Base-by-base conservation (phyloP, 2,329 filamentous ascomycete genomes). In the Scytalidium lignicola region DNA sequence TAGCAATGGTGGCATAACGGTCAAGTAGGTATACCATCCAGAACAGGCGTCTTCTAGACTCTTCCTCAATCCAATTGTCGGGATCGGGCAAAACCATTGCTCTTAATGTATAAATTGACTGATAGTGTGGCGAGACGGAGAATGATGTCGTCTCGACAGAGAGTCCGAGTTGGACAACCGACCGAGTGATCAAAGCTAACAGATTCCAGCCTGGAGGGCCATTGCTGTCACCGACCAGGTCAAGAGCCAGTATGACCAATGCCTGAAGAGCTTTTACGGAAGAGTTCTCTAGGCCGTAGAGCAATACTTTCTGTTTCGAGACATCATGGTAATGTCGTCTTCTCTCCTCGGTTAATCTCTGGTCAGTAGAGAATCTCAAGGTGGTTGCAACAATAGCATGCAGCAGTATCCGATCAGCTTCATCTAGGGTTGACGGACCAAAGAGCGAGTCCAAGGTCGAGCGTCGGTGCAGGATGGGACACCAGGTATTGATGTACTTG, bases 21-120 rank as follows among this genome's bases (percentile, higher is more conserved):
- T 96, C 91, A 5, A 96, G 75, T 12, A 96, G 71, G 62, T 95
- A 96, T 10, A 95, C 84, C 83, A 95, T 92, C 91, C 91, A 96
- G 66, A 96, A 95, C 1, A 96, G 73, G 21, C 91, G 77, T 22
- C 91, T 79, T 22, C 90, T 76, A 40, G 88, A 87, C 66, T 96
- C 91, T 53, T 96, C 91, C 63, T 96, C 90, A 49, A 95, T 86
- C 67, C 91, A 96, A 53, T 90, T 87, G 45, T 82, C 83, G 0
- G 91, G 80, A 52, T 95, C 90, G 0, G 90, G 87, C 0, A 96
- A 73, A 2, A 92, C 84, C 72, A 91, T 91, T 15, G 90, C 89
- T 48, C 90, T 79, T 41, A 95, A 72, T 0, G 90, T 96, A 64
- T 95, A 95, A 43, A 96, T 96, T 0, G 91, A 95, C 2, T 85